Evolutionary conservation across 345 rosid species (phyloP).

Genomic region (Eucalyptus paniculata): DNA sequence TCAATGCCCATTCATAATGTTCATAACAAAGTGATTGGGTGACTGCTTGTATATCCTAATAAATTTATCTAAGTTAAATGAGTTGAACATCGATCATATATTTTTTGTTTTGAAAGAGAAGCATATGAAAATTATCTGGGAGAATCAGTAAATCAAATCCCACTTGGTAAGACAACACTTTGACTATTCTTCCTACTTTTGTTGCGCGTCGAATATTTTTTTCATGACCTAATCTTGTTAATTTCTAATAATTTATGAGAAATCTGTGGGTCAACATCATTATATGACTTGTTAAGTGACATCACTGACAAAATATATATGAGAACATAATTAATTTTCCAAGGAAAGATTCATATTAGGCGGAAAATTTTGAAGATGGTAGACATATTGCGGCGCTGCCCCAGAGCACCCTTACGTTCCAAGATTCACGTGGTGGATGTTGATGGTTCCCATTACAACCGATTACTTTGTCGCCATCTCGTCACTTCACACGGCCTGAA

Average conservation of each 20-base stretch:
- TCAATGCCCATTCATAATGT: background rate
- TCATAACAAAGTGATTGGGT: background rate
- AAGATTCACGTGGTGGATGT: background rate
- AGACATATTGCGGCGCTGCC: background rate
- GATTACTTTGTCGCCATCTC: background rate
- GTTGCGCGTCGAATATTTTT: background rate
- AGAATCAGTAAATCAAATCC: background rate
- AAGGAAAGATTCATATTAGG: background rate
- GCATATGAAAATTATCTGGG: background rate
- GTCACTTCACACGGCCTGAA: background rate
- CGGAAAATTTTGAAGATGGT: background rate
- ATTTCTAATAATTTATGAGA: background rate
- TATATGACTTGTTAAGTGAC: background rate
- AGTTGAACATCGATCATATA: background rate
- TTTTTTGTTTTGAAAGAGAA: background rate
- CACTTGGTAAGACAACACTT: background rate
- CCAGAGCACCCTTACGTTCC: background rate
- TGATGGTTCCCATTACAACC: background rate
- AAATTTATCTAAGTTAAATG: background rate
- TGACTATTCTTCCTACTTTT: background rate
- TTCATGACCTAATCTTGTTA: background rate
- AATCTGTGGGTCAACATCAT: background rate
- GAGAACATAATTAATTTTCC: background rate
- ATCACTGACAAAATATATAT: background rate
- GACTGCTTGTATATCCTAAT: background rate